phyloP scores from a whole-genome alignment of 31 red algal genomes.

The Endocladia muricata region DNA sequence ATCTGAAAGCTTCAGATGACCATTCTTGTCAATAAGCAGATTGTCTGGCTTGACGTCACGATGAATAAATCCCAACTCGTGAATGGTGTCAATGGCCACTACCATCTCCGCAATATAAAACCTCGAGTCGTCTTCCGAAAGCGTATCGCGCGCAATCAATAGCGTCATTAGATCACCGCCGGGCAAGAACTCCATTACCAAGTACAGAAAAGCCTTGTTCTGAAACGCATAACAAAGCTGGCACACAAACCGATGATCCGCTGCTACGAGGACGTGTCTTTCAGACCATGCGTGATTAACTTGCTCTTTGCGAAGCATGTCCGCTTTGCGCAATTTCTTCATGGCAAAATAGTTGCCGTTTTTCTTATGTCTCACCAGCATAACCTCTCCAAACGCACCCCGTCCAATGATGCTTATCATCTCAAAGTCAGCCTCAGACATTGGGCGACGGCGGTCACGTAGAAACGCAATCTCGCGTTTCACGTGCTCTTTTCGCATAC shows the following conservation, averaged over 20 bases:
- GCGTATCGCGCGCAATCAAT: constrained; percentile 88
- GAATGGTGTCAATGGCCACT: constrained; percentile 94
- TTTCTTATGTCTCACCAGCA: constrained; percentile 73
- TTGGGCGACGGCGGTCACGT: constrained; percentile 76
- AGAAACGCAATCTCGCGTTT: constrained; percentile 81
- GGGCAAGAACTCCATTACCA: constrained; percentile 98
- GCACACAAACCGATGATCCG: constrained; percentile 85
- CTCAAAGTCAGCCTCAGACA: constrained; percentile 93
- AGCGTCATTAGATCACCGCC: constrained; percentile 99
- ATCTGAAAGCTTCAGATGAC: constrained; percentile 95
- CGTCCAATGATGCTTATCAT: constrained; percentile 88
- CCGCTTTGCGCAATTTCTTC: constrained; percentile 93
- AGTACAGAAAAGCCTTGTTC: constrained; percentile 79
- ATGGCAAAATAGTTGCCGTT: constrained; percentile 89
- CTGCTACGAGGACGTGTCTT: constrained; percentile 90
- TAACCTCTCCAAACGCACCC: constrained; percentile 99
- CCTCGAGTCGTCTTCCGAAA: constrained; percentile 88
- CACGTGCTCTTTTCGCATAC: constrained; percentile 76
- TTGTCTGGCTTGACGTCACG: constrained; percentile 99
- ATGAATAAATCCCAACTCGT: constrained; percentile 96
- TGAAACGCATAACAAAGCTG: constrained; percentile 94
- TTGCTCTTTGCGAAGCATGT: constrained; percentile 98
- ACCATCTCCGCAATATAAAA: constrained; percentile 98
- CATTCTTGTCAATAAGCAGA: constrained; percentile 89
- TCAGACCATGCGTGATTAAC: constrained; percentile 93